Conservation (phyloP, 139 green algal species). For the Pleodorina starrii region DNA sequence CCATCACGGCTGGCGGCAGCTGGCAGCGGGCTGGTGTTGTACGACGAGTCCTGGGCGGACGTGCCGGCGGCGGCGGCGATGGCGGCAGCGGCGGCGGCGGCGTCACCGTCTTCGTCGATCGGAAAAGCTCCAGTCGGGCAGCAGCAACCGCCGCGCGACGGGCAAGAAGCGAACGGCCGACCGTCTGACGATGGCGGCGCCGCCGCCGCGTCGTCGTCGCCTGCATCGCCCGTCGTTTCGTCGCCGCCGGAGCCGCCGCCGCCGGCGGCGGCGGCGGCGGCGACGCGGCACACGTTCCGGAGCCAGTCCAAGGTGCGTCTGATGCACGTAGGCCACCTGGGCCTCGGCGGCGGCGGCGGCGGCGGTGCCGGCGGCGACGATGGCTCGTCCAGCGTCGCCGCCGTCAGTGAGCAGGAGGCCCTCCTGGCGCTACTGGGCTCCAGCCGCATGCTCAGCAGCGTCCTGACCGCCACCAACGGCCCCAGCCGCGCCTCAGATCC, state of each 20-base stretch:
- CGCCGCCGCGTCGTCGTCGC: background rate
- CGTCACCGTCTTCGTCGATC: background rate
- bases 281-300: slow-evolving; percentile 3
- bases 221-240: background rate
- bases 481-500: background rate
- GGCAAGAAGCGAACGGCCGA: too few relatives aligned
- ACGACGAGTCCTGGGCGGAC: background rate
- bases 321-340: background rate
- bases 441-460: slow-evolving; percentile 37
- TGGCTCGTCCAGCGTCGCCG: background rate
- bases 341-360: background rate
- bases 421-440: slow-evolving; percentile 25
- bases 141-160: background rate
- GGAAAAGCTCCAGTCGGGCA: background rate
- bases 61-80: slow-evolving; percentile 1
- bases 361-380: too few relatives aligned
- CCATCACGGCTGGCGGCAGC: too few relatives aligned
- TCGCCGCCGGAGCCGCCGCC: background rate
- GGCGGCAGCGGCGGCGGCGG: slow-evolving; percentile 7
- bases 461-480: slow-evolving; percentile 14
- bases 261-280: background rate
- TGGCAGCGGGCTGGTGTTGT: background rate
- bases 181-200: too few relatives aligned
- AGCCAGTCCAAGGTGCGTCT: slow-evolving; percentile 20
- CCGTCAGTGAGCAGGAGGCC: slow-evolving; percentile 8